Evolutionary conservation across 306 rosid species (phyloP).

Genomic region (Trifolium fragiferum): DNA sequence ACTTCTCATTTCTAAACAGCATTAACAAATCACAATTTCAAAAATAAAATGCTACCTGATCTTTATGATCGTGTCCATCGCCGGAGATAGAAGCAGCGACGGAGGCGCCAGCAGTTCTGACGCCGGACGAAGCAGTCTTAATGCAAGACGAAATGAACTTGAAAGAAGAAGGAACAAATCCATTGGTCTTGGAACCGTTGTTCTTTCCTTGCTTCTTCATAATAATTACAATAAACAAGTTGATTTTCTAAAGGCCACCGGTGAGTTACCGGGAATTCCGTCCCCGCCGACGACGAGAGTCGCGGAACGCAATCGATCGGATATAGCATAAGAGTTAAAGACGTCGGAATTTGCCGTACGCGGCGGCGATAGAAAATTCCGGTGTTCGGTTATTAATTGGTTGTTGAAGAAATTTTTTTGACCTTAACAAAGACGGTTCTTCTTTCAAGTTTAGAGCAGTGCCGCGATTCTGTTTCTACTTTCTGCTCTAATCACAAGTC

Average conservation of each 20-base stretch:
- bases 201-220: constrained; percentile 78
- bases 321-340: constrained; percentile 59
- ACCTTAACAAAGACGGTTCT: constrained; percentile 64
- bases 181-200: constrained; percentile 60
- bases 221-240: constrained; percentile 47
- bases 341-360: constrained; percentile 19
- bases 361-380: constrained; percentile 42
- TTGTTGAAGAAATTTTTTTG: constrained; percentile 52
- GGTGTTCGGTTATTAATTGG: constrained; percentile 37
- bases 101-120: constrained; percentile 82
- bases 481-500: constrained; percentile 52
- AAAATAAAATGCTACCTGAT: constrained; percentile 63
- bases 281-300: constrained; percentile 65
- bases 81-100: constrained; percentile 83
- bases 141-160: constrained; percentile 90
- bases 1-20: constrained; percentile 35
- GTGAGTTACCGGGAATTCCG: constrained; percentile 61
- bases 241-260: constrained; percentile 55
- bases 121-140: constrained; percentile 91
- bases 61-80: constrained; percentile 65
- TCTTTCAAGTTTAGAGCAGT: constrained; percentile 39
- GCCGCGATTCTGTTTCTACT: constrained; percentile 37
- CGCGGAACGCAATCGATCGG: constrained; percentile 65
- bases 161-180: constrained; percentile 83
- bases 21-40: constrained; percentile 38